phyloP scores from a whole-genome alignment of 805 yeast genomes.

The Cyberlindnera saturnus region DNA sequence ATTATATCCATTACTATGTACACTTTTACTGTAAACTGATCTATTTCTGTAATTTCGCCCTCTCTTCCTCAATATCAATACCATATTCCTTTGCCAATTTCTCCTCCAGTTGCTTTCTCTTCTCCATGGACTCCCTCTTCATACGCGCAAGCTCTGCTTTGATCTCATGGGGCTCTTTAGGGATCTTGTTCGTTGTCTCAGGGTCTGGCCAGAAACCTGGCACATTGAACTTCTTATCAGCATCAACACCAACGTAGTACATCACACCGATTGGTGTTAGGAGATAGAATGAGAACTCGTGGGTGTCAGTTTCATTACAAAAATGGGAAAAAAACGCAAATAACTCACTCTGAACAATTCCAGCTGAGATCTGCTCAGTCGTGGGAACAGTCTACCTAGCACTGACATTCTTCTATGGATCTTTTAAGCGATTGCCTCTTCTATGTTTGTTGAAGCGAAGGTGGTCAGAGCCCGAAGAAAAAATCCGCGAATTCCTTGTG shows the following conservation, averaged over 20 bases:
- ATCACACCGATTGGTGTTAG: constrained; percentile 84
- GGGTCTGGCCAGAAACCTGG: constrained; percentile 99
- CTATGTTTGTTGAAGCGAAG: not conserved
- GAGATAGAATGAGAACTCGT: constrained; percentile 78
- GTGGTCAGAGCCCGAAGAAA: too few relatives aligned
- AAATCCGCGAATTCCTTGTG: too few relatives aligned
- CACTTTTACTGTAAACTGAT: not conserved
- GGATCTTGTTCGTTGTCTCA: constrained; percentile 80
- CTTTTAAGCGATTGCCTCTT: not conserved
- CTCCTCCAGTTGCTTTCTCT: constrained; percentile 67
- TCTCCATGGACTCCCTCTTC: constrained; percentile 67
- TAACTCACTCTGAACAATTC: constrained; percentile 43
- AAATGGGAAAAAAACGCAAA: too few relatives aligned
- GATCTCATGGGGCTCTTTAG: constrained; percentile 88
- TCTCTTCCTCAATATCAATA: constrained; percentile 46
- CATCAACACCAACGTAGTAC: constrained; percentile 89
- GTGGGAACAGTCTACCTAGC: constrained; percentile 13
- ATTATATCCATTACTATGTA: constrained; percentile 3
- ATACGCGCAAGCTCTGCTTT: constrained; percentile 88
- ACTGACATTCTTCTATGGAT: constrained; percentile 2
- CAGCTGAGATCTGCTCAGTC: constrained; percentile 42
- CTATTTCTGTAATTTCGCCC: constrained; percentile 26
- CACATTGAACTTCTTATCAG: constrained; percentile 81
- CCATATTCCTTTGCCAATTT: constrained; percentile 62
- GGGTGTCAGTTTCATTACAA: constrained; percentile 28